Evolutionary conservation across 1,284 basidiomycete genomes (phyloP).

Genomic region (Psilocybe mexicana): DNA sequence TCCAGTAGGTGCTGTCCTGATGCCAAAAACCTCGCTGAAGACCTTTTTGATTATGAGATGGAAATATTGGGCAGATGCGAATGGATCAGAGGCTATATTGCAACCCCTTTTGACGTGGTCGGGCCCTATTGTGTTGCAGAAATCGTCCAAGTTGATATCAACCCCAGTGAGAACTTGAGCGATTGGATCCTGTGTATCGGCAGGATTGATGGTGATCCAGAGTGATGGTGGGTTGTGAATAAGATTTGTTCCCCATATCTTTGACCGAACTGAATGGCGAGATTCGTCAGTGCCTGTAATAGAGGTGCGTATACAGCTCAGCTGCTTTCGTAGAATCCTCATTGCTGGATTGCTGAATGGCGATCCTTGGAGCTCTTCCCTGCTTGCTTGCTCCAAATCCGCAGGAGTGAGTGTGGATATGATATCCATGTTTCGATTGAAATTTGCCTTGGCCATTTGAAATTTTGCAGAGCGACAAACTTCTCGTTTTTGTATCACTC

Average conservation of each 20-base stretch:
- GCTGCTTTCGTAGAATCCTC: slow-evolving; percentile 12
- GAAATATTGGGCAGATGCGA: slow-evolving; percentile 38
- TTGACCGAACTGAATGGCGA: slow-evolving; percentile 9
- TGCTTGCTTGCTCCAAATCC: slow-evolving; percentile 10
- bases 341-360: slow-evolving; percentile 1
- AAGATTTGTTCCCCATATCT: slow-evolving; percentile 23
- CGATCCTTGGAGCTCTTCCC: neutral
- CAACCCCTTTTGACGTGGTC: slow-evolving; percentile 20
- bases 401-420: neutral
- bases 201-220: slow-evolving; percentile 36
- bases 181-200: slow-evolving; percentile 33
- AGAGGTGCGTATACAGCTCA: slow-evolving; percentile 13
- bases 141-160: slow-evolving; percentile 37
- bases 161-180: slow-evolving; percentile 39
- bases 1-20: neutral
- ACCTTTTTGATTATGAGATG: slow-evolving; percentile 32
- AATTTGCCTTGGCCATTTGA: slow-evolving; percentile 10
- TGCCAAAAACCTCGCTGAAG: no score
- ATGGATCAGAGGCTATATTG: slow-evolving; percentile 40
- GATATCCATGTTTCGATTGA: neutral
- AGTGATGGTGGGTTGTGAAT: slow-evolving; percentile 10
- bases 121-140: slow-evolving; percentile 28
- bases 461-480: slow-evolving; percentile 3
- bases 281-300: slow-evolving; percentile 25
- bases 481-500: slow-evolving; percentile 10